A percentile compares a stretch with the other conserved stretches of the same genome.
Conservation (phyloP, 768 basidiomycete genomes). For the Tulasnella sp. region DNA sequence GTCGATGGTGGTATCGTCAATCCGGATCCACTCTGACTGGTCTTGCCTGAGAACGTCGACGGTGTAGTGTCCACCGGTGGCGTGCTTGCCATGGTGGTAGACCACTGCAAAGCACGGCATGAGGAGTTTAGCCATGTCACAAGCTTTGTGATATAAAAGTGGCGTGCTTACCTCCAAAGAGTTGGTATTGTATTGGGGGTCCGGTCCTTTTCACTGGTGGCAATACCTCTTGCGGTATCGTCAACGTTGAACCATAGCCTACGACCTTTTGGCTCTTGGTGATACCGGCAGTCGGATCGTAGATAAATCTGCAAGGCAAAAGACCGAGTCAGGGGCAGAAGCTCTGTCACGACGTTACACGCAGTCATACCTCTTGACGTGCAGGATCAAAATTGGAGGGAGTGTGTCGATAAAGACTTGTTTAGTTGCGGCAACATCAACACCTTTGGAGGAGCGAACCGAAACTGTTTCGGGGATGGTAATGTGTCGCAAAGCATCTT, state of each 20-base stretch:
- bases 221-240: constrained; percentile 66
- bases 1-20: constrained; percentile 85
- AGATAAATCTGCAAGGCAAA: constrained; percentile 47
- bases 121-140: background rate
- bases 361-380: constrained; percentile 56
- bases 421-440: constrained; percentile 61
- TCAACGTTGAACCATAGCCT: constrained; percentile 66
- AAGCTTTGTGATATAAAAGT: background rate
- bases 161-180: constrained; percentile 64
- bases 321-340: background rate
- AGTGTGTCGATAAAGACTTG: constrained; percentile 70
- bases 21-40: constrained; percentile 74
- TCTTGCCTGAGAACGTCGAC: constrained; percentile 61
- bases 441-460: constrained; percentile 51
- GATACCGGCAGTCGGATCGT: constrained; percentile 55
- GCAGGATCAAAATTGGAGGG: constrained; percentile 77
- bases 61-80: constrained; percentile 93
- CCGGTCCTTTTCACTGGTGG: constrained; percentile 42
- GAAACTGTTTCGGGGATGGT: constrained; percentile 76
- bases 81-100: constrained; percentile 88
- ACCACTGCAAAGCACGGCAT: constrained; percentile 45
- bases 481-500: constrained; percentile 73
- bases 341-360: background rate
- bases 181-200: constrained; percentile 52
- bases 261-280: constrained; percentile 83